Conservation (phyloP, 331 rosid genomes). For the Prunus yedoensis region DNA sequence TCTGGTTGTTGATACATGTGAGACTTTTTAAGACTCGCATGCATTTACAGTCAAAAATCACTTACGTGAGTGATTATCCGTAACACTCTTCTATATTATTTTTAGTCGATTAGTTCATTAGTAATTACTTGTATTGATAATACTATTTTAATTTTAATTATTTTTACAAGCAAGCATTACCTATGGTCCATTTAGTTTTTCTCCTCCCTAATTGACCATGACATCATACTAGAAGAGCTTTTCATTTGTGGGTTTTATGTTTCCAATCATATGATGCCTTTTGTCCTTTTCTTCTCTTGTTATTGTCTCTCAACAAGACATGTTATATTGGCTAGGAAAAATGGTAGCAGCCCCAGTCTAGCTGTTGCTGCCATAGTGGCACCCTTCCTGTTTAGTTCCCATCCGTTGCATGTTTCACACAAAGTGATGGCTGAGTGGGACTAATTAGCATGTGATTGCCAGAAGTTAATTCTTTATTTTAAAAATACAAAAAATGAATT, state of each 20-base stretch:
- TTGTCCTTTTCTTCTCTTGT: background rate
- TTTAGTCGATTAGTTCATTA: too few species aligned
- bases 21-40: too few species aligned
- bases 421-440: background rate
- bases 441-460: background rate
- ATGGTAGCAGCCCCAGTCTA: background rate
- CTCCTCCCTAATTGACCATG: background rate
- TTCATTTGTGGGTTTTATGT: conserved; percentile 9
- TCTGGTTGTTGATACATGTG: too few species aligned
- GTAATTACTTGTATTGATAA: too few species aligned
- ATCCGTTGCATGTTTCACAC: background rate
- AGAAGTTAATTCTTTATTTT: background rate
- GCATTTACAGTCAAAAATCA: too few species aligned
- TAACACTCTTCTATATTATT: too few species aligned
- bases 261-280: conserved; percentile 9
- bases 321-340: background rate
- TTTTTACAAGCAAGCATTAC: too few species aligned
- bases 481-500: too few species aligned
- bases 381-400: background rate
- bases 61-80: too few species aligned
- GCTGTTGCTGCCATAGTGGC: background rate
- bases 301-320: background rate
- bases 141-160: too few species aligned
- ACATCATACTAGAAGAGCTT: background rate
- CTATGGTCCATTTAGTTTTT: background rate